Base-by-base conservation (phyloP, 495 filamentous ascomycete genomes). In the Aspergillus affinis region DNA sequence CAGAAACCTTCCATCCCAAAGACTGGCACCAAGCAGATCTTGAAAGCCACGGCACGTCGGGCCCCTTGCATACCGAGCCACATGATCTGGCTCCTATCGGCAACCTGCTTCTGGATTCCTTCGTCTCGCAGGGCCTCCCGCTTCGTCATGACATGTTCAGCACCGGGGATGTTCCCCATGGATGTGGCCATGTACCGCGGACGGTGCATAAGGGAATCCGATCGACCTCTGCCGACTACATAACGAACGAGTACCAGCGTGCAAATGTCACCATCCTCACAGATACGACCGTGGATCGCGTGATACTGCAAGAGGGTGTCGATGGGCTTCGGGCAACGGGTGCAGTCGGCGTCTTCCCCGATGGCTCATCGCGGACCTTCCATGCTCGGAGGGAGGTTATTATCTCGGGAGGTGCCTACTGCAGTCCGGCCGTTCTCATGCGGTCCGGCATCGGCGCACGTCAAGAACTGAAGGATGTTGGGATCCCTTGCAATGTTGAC, bases 381-480 rank as follows among this genome's bases (percentile, higher is more conserved):
- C 49, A 59, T 44, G 74, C 75, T 1, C 59, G 66, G 17, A 74
- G 70, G 19, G 83, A 87, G 48, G 76, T 84, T 44, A 78, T 87
- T 50, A 65, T 86, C 36, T 75, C 78, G 2, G 77, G 75, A 10
- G 84, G 84, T 4, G 72, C 81, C 18, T 85, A 84, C 70, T 84
- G 82, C 73, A 78, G 79, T 20, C 83, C 84, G 19, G 77, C 83
- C 46, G 77, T 86, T 17, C 70, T 87, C 10, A 80, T 84, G 59
- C 79, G 82, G 4, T 81, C 75, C 18, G 84, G 83, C 9, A 79
- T 87, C 52, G 84, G 84, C 0, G 75, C 81, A 0, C 73, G 70
- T 8, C 71, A 74, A 0, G 81, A 85, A 50, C 70, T 85, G 13
- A 57, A 68, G 2, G 72, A 78, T 47, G 72, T 78, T 56, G 68